phyloP scores from a whole-genome alignment of 2,329 filamentous ascomycete genomes.

The Exutisphaerella laricina region DNA sequence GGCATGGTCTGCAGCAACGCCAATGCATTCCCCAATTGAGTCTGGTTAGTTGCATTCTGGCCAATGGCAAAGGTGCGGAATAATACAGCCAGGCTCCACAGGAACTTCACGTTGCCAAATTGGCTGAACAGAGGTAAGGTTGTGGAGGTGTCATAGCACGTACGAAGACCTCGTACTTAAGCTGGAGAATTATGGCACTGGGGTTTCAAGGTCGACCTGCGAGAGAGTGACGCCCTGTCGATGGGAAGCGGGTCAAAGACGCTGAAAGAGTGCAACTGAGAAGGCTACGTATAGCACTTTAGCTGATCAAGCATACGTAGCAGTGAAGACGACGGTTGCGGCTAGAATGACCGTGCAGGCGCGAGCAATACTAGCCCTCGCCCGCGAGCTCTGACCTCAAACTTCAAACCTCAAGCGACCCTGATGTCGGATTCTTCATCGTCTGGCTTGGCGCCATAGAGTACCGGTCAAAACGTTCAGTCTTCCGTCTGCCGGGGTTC shows the following conservation, averaged over 20 bases:
- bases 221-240: too few species aligned
- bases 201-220: too few species aligned
- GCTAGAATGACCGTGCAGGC: background rate
- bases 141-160: background rate
- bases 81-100: constrained; percentile 9
- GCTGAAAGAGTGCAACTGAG: too few species aligned
- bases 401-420: background rate
- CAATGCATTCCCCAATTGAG: constrained; percentile 9
- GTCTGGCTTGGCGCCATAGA: background rate
- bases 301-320: constrained; percentile 2
- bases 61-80: constrained; percentile 7
- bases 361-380: background rate
- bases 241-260: too few species aligned
- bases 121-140: background rate
- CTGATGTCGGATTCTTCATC: background rate
- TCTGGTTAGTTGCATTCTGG: constrained; percentile 13
- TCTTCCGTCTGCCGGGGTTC: background rate
- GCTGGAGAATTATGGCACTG: too few species aligned
- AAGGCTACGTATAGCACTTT: too few species aligned
- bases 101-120: constrained; percentile 10
- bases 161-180: too few species aligned
- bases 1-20: constrained; percentile 12
- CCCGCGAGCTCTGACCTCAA: background rate
- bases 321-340: background rate
- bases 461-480: background rate